Conservation (phyloP, 2,329 filamentous ascomycete genomes). For the Colletotrichum neosansevieriae region DNA sequence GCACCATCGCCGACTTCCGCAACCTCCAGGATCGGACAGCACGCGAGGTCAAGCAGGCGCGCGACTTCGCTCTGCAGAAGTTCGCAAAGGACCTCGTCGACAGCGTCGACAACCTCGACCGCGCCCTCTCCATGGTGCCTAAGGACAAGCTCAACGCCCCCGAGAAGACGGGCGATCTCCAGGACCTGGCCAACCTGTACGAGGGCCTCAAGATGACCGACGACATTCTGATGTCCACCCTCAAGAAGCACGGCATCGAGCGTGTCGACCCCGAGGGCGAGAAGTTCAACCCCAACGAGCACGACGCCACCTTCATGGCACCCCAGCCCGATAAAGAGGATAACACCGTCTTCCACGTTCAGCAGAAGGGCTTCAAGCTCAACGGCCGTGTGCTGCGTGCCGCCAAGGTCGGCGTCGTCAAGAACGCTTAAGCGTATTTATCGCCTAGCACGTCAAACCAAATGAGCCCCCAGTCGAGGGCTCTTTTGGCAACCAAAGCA, state of each 20-base stretch:
- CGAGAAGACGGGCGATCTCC: conserved; percentile 64
- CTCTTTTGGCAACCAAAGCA: neutral
- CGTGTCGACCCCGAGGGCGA: conserved; percentile 85
- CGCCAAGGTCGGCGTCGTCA: conserved; percentile 96
- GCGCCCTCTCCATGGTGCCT: conserved; percentile 84
- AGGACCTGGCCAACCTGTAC: conserved; percentile 84
- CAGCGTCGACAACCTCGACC: conserved; percentile 96
- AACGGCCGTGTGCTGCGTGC: conserved; percentile 91
- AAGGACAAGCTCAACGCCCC: conserved; percentile 72
- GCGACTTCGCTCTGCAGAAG: conserved; percentile 94
- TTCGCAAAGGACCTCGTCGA: conserved; percentile 97
- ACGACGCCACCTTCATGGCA: conserved; percentile 96
- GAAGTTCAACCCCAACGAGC: conserved; percentile 95
- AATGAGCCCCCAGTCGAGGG: neutral
- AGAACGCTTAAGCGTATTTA: conserved; percentile 69
- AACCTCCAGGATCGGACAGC: conserved; percentile 96
- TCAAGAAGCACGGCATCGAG: conserved; percentile 95
- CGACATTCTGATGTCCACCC: conserved; percentile 83
- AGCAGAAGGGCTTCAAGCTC: conserved; percentile 95
- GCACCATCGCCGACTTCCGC: conserved; percentile 94
- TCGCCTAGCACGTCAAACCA: neutral
- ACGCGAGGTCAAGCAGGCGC: conserved; percentile 88
- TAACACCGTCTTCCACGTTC: conserved; percentile 89
- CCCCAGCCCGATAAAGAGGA: conserved; percentile 90
- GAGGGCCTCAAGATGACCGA: conserved; percentile 97